Percentiles rank a stretch among this genome's conserved stretches.
Conservation (phyloP, 2,329 filamentous ascomycete species). For the Fusarium torulosum region DNA sequence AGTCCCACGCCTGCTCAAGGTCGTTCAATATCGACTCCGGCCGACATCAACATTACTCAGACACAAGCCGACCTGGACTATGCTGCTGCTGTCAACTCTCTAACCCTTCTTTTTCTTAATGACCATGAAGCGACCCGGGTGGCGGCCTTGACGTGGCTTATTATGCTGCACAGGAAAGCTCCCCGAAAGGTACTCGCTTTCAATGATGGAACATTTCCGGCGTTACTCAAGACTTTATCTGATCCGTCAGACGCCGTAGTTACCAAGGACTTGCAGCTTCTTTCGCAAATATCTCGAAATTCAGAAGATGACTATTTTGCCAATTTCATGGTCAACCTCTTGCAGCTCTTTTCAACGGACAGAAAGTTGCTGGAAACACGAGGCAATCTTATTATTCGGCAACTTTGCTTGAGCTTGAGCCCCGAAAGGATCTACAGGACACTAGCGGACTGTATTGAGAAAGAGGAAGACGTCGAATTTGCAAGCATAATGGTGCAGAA, state of each 20-base stretch:
- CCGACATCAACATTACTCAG: slow-evolving; percentile 57
- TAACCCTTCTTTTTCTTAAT: slow-evolving; percentile 94
- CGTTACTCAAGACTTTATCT: slow-evolving; percentile 93
- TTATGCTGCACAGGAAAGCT: slow-evolving; percentile 97
- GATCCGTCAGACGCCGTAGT: slow-evolving; percentile 97
- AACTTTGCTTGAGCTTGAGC: slow-evolving; percentile 91
- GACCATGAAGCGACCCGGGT: slow-evolving; percentile 97
- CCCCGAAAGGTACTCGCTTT: slow-evolving; percentile 93
- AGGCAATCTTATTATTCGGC: slow-evolving; percentile 95
- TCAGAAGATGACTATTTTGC: slow-evolving; percentile 98
- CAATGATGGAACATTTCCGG: slow-evolving; percentile 97
- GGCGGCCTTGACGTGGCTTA: slow-evolving; percentile 93
- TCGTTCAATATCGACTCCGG: slow-evolving; percentile 61
- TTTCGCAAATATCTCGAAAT: slow-evolving; percentile 96
- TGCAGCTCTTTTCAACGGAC: slow-evolving; percentile 96
- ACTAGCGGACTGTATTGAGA: slow-evolving; percentile 95
- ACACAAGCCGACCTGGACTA: slow-evolving; percentile 87
- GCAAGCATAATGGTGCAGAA: slow-evolving; percentile 99
- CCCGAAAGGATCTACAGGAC: slow-evolving; percentile 96
- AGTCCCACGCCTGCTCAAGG: slow-evolving; percentile 65
- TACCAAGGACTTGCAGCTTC: slow-evolving; percentile 89
- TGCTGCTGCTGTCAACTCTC: slow-evolving; percentile 89
- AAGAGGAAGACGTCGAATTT: slow-evolving; percentile 98
- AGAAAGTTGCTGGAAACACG: slow-evolving; percentile 89
- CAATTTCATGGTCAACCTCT: slow-evolving; percentile 96